phyloP scores from a whole-genome alignment of 2,329 filamentous ascomycete genomes.

The Diaporthe sp. region DNA sequence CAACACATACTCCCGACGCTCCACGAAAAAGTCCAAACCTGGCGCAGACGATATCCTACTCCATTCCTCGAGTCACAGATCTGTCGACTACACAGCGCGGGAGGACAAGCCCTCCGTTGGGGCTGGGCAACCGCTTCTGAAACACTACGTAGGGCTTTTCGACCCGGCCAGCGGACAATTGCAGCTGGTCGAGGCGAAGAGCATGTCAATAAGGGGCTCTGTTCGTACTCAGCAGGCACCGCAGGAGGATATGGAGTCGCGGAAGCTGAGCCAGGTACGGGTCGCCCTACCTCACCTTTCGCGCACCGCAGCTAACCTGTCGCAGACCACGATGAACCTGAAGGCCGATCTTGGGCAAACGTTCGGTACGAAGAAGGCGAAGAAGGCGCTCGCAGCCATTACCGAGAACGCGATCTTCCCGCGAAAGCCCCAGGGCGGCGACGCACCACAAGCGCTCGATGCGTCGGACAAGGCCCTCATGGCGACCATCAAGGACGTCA shows the following conservation, averaged over 20 bases:
- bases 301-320: constrained; percentile 33
- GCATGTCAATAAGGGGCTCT: constrained; percentile 71
- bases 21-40: constrained; percentile 48
- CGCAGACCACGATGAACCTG: constrained; percentile 71
- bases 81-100: constrained; percentile 71
- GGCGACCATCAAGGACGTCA: constrained; percentile 72
- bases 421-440: constrained; percentile 52
- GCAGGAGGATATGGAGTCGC: constrained; percentile 59
- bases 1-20: constrained; percentile 62
- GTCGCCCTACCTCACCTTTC: not conserved
- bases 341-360: constrained; percentile 80
- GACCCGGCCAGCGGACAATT: constrained; percentile 72
- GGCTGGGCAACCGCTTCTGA: constrained; percentile 61
- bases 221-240: constrained; percentile 69
- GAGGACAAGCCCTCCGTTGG: constrained; percentile 59
- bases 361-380: constrained; percentile 89
- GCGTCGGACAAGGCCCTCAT: constrained; percentile 73
- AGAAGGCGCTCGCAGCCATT: constrained; percentile 79
- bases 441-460: constrained; percentile 63
- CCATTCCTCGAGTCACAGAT: constrained; percentile 69
- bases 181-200: constrained; percentile 74
- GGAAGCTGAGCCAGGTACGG: constrained; percentile 54
- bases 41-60: constrained; percentile 66
- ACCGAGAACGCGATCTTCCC: constrained; percentile 79
- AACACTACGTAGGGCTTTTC: constrained; percentile 76